Percentiles rank a stretch among this genome's conserved stretches.
Conservation (phyloP, 345 rosid genomes). For the Salix purpurea region DNA sequence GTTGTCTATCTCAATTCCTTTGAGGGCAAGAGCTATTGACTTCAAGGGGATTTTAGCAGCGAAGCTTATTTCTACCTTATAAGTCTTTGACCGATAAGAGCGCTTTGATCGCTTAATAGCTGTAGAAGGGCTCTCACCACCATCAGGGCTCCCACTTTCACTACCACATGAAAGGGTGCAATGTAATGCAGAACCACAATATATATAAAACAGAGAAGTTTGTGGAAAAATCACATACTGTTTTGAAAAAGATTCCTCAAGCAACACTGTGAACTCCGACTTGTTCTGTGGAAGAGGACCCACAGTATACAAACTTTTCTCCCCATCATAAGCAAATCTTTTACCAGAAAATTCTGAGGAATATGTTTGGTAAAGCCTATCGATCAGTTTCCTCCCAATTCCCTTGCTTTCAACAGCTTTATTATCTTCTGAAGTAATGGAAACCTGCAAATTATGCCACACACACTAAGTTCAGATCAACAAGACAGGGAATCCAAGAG, state of each 20-base stretch:
- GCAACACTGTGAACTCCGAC: conserved; percentile 52
- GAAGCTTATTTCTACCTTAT: conserved; percentile 50
- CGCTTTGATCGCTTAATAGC: conserved; percentile 52
- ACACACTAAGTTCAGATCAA: neutral
- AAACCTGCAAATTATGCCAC: conserved; percentile 46
- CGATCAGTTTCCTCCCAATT: conserved; percentile 66
- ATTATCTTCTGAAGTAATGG: conserved; percentile 51
- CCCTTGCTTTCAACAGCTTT: conserved; percentile 53
- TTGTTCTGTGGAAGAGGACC: conserved; percentile 71
- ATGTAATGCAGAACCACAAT: conserved; percentile 5
- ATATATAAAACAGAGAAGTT: neutral
- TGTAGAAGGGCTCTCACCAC: conserved; percentile 30
- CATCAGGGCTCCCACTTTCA: conserved; percentile 31
- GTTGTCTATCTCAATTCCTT: conserved; percentile 44
- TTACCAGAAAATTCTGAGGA: conserved; percentile 55
- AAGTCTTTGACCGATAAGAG: conserved; percentile 51
- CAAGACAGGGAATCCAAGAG: conserved; percentile 5
- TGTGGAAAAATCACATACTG: conserved; percentile 29
- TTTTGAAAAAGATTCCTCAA: conserved; percentile 60
- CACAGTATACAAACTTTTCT: conserved; percentile 60
- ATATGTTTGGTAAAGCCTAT: conserved; percentile 63
- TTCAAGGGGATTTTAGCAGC: conserved; percentile 57
- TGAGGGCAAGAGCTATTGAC: conserved; percentile 41
- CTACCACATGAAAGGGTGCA: conserved; percentile 16
- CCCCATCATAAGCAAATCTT: conserved; percentile 80